phyloP scores from a whole-genome alignment of 768 basidiomycete species.

The Collybia mongolica region DNA sequence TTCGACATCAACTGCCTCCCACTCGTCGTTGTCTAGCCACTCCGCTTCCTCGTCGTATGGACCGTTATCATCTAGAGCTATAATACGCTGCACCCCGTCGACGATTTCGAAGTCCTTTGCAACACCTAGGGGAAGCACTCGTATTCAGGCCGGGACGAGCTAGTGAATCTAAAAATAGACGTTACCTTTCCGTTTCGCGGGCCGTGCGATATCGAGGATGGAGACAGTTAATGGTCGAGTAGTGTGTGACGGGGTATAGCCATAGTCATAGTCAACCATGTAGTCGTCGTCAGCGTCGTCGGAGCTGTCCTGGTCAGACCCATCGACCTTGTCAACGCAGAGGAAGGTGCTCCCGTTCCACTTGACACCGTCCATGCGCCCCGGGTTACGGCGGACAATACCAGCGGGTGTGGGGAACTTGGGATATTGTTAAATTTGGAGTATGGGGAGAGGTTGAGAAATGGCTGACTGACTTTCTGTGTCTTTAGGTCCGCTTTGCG shows the following conservation, averaged over 20 bases:
- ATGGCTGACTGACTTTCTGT: slow-evolving; percentile 2
- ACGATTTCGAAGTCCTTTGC: slow-evolving; percentile 26
- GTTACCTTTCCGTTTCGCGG: slow-evolving; percentile 29
- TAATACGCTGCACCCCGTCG: slow-evolving; percentile 12
- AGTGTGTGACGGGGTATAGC: slow-evolving; percentile 10
- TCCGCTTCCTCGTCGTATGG: neutral
- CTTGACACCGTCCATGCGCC: slow-evolving; percentile 20
- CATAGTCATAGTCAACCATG: slow-evolving; percentile 4
- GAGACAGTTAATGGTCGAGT: slow-evolving; percentile 3
- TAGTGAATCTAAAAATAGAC: neutral
- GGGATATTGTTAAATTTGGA: neutral
- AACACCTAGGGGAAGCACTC: slow-evolving; percentile 12
- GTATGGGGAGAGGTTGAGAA: neutral
- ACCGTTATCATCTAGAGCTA: slow-evolving; percentile 19
- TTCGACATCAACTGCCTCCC: no score
- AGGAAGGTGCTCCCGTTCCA: slow-evolving; percentile 24
- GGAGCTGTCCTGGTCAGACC: neutral
- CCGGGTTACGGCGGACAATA: slow-evolving; percentile 15
- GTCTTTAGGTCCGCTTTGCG: slow-evolving; percentile 4
- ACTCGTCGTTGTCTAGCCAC: neutral
- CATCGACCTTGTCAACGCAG: slow-evolving; percentile 18
- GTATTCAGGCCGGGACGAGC: neutral
- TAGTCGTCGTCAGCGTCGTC: slow-evolving; percentile 15
- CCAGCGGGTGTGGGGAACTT: slow-evolving; percentile 1
- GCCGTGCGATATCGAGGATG: slow-evolving; percentile 29